Percentiles rank a stretch among this genome's conserved stretches.
phyloP scores from a whole-genome alignment of 352 stramenopile species.

The Pythium utonaiense region DNA sequence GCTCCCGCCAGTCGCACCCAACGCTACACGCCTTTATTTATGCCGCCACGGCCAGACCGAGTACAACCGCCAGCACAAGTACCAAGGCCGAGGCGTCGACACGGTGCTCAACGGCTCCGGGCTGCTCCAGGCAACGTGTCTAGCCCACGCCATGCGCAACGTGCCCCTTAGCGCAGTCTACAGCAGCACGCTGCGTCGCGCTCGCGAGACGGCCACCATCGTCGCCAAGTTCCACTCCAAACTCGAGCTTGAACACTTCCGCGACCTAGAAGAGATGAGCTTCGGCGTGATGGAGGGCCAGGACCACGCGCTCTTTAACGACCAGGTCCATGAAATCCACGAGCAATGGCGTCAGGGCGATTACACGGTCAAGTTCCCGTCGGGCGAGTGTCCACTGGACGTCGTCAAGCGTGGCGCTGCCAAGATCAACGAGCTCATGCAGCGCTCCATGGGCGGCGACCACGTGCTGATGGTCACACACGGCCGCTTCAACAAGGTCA shows the following conservation, averaged over 20 bases:
- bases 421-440: conserved; percentile 61
- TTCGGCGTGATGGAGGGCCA: conserved; percentile 75
- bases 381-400: conserved; percentile 63
- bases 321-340: conserved; percentile 58
- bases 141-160: conserved; percentile 61
- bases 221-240: conserved; percentile 54
- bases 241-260: conserved; percentile 51
- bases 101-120: conserved; percentile 62
- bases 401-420: conserved; percentile 58
- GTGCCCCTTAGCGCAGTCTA: conserved; percentile 67
- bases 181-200: conserved; percentile 56
- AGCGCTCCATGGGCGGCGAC: conserved; percentile 31
- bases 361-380: conserved; percentile 47
- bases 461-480: conserved; percentile 79
- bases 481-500: conserved; percentile 84
- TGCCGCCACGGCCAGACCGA: conserved; percentile 82
- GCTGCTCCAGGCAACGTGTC: conserved; percentile 48
- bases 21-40: conserved; percentile 63
- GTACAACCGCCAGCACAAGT: conserved; percentile 66
- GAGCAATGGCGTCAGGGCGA: conserved; percentile 58
- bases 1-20: conserved; percentile 45
- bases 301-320: conserved; percentile 41
- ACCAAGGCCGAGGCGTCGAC: conserved; percentile 78
- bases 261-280: conserved; percentile 82
- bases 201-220: conserved; percentile 45